Evolutionary conservation across 352 stramenopile species (phyloP).

Genomic region (Aphanomyces cochlioides): DNA sequence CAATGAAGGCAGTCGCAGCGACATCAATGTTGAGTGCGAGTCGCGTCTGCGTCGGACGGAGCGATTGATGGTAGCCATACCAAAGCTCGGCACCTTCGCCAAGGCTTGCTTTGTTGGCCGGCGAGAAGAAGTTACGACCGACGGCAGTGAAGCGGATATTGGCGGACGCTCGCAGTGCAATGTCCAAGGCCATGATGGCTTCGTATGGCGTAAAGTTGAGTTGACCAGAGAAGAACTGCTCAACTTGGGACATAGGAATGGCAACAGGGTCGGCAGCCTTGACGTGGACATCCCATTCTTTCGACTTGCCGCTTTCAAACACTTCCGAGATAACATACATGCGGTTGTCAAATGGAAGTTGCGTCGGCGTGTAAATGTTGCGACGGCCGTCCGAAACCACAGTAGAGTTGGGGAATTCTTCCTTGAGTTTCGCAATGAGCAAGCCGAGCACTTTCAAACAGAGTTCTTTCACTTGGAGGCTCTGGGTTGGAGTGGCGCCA

Average conservation of each 20-base stretch:
- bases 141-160: slow-evolving; percentile 49
- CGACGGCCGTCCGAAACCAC: slow-evolving; percentile 53
- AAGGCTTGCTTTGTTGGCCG: slow-evolving; percentile 39
- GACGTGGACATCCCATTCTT: slow-evolving; percentile 46
- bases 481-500: slow-evolving; percentile 41
- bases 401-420: slow-evolving; percentile 38
- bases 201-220: slow-evolving; percentile 74
- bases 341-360: slow-evolving; percentile 45
- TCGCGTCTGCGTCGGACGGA: slow-evolving; percentile 56
- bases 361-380: slow-evolving; percentile 50
- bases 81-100: slow-evolving; percentile 60
- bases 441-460: slow-evolving; percentile 52
- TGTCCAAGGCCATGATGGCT: slow-evolving; percentile 61
- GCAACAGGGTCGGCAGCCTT: slow-evolving; percentile 54
- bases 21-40: slow-evolving; percentile 69
- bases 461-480: slow-evolving; percentile 51
- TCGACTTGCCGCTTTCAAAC: slow-evolving; percentile 42
- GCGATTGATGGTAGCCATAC: slow-evolving; percentile 70
- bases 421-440: slow-evolving; percentile 41
- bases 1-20: slow-evolving; percentile 62
- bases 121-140: slow-evolving; percentile 52
- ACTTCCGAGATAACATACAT: slow-evolving; percentile 38
- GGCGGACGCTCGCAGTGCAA: slow-evolving; percentile 55
- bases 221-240: slow-evolving; percentile 43
- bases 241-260: slow-evolving; percentile 57